phyloP scores from a whole-genome alignment of 2,329 filamentous ascomycete species.

The Stagonosporopsis rhizophila region DNA sequence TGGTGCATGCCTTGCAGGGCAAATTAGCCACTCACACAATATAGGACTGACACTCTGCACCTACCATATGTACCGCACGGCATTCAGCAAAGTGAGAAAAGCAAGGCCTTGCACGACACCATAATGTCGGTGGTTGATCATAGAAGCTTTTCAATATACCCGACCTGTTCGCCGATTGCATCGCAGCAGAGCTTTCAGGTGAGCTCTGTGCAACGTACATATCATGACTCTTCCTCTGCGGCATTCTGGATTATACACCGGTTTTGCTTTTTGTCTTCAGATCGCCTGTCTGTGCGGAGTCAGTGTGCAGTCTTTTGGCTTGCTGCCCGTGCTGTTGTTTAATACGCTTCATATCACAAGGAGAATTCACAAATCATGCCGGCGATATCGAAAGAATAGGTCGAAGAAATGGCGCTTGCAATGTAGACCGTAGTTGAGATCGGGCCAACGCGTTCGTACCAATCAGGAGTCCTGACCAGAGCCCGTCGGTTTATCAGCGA shows the following conservation, averaged over 20 bases:
- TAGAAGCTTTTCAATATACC: not conserved
- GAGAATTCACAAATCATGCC: not conserved
- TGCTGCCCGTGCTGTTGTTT: not conserved
- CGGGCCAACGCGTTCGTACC: not conserved
- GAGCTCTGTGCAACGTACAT: constrained; percentile 1
- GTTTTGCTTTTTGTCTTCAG: constrained; percentile 7
- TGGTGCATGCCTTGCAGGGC: constrained; percentile 1
- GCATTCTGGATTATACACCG: not conserved
- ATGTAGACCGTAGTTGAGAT: not conserved
- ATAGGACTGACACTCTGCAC: not conserved
- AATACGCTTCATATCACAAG: not conserved
- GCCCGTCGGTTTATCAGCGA: not conserved
- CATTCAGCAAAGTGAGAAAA: not conserved
- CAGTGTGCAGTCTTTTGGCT: not conserved
- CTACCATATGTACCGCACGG: not conserved
- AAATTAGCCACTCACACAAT: not conserved
- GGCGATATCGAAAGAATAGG: not conserved
- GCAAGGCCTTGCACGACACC: not conserved
- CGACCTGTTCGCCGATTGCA: not conserved
- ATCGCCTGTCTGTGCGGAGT: not conserved
- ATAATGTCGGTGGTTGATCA: not conserved
- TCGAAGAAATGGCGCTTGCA: not conserved
- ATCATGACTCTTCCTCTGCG: constrained; percentile 9
- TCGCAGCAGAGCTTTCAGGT: not conserved
- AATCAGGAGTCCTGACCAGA: not conserved